Conservation (phyloP, 1,139 yeast genomes). For the Yamadazyma trypodendri region DNA sequence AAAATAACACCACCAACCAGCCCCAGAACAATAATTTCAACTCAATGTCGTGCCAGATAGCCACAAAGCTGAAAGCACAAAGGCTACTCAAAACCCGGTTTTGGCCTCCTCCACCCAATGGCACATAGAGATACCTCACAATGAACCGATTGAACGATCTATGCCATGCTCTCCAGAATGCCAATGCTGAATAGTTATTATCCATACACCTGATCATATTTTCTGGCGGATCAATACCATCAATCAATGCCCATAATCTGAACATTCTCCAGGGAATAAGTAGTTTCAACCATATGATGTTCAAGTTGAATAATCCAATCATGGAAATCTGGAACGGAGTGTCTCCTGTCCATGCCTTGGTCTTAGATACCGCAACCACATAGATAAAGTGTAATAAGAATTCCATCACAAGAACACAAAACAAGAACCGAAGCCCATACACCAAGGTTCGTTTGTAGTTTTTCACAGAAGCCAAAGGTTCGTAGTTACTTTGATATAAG, state of each 20-base stretch:
- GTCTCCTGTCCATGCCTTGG: conserved; percentile 88
- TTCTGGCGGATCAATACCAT: conserved; percentile 95
- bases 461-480: conserved; percentile 40
- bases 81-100: conserved; percentile 71
- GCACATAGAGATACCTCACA: conserved; percentile 76
- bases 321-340: conserved; percentile 91
- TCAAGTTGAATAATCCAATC: conserved; percentile 89
- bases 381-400: conserved; percentile 81
- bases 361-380: conserved; percentile 87
- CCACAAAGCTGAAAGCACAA: conserved; percentile 94
- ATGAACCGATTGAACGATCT: conserved; percentile 91
- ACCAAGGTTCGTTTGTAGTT: conserved; percentile 47
- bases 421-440: conserved; percentile 65
- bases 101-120: conserved; percentile 77
- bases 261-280: conserved; percentile 95
- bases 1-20: conserved; percentile 84
- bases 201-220: conserved; percentile 97
- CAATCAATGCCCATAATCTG: conserved; percentile 87
- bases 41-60: conserved; percentile 97
- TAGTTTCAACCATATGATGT: conserved; percentile 87
- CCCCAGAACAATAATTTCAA: conserved; percentile 89
- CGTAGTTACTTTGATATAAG: conserved; percentile 62
- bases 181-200: conserved; percentile 86
- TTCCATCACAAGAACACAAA: conserved; percentile 87
- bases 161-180: conserved; percentile 99